Evolutionary conservation across 2,329 filamentous ascomycete genomes (phyloP).

Genomic region (Exserohilum rostratum): DNA sequence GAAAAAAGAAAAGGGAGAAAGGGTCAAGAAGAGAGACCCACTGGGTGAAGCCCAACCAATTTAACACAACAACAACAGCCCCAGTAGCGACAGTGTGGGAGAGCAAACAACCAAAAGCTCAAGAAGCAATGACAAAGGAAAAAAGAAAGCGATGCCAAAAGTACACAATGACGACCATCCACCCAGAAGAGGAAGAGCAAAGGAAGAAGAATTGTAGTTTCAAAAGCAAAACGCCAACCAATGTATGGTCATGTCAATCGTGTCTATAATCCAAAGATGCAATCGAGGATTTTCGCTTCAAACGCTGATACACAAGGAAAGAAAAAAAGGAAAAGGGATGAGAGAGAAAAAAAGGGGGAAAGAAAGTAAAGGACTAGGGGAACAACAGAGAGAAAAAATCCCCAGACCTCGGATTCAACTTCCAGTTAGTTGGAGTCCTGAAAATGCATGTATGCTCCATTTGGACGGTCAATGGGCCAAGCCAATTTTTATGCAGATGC

Average conservation of each 20-base stretch:
- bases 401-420: too few species aligned
- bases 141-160: not conserved
- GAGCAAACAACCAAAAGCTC: too few species aligned
- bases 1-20: too few species aligned
- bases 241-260: not conserved
- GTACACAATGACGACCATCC: not conserved
- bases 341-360: not conserved
- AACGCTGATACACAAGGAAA: not conserved
- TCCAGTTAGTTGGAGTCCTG: too few species aligned
- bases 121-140: not conserved
- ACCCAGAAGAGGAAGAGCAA: not conserved
- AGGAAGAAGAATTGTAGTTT: not conserved
- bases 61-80: too few species aligned
- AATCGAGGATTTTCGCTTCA: slow-evolving; percentile 2
- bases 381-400: not conserved
- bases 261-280: slow-evolving; percentile 12
- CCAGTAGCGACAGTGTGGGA: too few species aligned
- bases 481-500: too few species aligned
- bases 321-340: not conserved
- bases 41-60: too few species aligned
- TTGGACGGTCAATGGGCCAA: too few species aligned
- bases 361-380: too few species aligned
- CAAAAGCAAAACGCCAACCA: not conserved
- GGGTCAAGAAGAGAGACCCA: too few species aligned
- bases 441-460: not conserved